Evolutionary conservation across 1,284 basidiomycete species (phyloP).

Genomic region (Ustilago tritici): DNA sequence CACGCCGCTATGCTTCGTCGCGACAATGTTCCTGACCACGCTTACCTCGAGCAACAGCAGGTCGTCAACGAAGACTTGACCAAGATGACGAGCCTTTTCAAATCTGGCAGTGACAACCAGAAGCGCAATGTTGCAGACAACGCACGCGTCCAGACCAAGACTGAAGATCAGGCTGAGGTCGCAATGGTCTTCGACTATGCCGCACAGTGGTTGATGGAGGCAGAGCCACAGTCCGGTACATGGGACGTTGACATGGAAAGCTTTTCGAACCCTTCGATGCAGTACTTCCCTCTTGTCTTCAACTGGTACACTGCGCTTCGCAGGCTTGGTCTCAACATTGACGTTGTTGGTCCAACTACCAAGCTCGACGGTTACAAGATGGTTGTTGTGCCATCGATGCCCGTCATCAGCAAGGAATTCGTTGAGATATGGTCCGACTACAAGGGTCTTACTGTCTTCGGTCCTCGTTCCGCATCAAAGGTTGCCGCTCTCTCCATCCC

Average conservation of each 20-base stretch:
- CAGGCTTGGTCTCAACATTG: slow-evolving; percentile 51
- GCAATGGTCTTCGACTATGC: slow-evolving; percentile 50
- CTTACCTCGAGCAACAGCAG: slow-evolving; percentile 51
- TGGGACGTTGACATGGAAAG: slow-evolving; percentile 34
- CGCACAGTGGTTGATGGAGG: slow-evolving; percentile 43
- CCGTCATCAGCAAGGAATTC: slow-evolving; percentile 42
- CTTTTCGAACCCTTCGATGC: slow-evolving; percentile 43
- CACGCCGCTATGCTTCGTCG: slow-evolving; percentile 54
- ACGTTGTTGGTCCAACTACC: slow-evolving; percentile 42
- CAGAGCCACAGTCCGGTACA: slow-evolving; percentile 49
- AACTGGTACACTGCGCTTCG: slow-evolving; percentile 53
- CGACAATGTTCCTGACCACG: slow-evolving; percentile 49
- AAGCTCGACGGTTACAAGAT: slow-evolving; percentile 47
- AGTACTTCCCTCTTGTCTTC: slow-evolving; percentile 44
- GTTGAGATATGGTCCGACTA: slow-evolving; percentile 32
- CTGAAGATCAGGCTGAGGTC: slow-evolving; percentile 39
- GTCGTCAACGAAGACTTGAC: slow-evolving; percentile 44
- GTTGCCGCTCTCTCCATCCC: slow-evolving; percentile 49
- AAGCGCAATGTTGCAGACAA: slow-evolving; percentile 23
- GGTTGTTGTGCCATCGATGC: slow-evolving; percentile 51
- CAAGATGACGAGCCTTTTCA: slow-evolving; percentile 27
- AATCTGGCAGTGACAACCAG: slow-evolving; percentile 3
- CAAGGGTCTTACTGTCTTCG: slow-evolving; percentile 46
- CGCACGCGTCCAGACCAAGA: slow-evolving; percentile 23
- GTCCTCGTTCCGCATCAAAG: slow-evolving; percentile 49